These are phyloP conservation scores for Microdochium bolleyi DNA, from an alignment of 2,329 filamentous ascomycete genomes.

Conservation along the genomic window DNA sequence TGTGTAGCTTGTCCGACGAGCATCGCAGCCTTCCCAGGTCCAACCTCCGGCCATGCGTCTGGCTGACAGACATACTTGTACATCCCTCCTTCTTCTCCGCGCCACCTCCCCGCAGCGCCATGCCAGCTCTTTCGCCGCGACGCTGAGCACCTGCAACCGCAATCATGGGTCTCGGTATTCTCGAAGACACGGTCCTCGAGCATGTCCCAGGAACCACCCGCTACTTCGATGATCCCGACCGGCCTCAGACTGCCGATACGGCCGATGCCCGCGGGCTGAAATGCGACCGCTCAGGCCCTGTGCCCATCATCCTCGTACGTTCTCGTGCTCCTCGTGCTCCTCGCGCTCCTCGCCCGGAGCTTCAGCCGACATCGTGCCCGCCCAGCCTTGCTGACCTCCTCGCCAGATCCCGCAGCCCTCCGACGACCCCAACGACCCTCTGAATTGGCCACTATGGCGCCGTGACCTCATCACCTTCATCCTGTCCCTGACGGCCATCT, in stretches of 20 bases:
- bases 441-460: slow-evolving; percentile 78
- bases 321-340: background rate
- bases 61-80: no score
- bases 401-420: slow-evolving; percentile 67
- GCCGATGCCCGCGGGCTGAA: slow-evolving; percentile 49
- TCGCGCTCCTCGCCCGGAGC: background rate
- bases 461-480: slow-evolving; percentile 74
- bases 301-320: slow-evolving; percentile 67
- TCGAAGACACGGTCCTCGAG: slow-evolving; percentile 57
- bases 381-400: background rate
- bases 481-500: slow-evolving; percentile 72
- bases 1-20: no score
- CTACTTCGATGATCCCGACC: slow-evolving; percentile 53
- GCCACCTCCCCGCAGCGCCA: no score
- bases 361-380: background rate
- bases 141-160: background rate
- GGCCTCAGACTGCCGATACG: slow-evolving; percentile 30
- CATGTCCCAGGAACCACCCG: slow-evolving; percentile 64
- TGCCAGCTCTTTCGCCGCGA: no score
- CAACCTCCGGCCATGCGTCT: no score
- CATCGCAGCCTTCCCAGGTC: no score
- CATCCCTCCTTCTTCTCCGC: no score
- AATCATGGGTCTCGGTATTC: slow-evolving; percentile 63
- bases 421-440: slow-evolving; percentile 82
- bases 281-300: slow-evolving; percentile 58